Base-by-base conservation (phyloP, 768 basidiomycete species). In the Auriscalpium microsporum region DNA sequence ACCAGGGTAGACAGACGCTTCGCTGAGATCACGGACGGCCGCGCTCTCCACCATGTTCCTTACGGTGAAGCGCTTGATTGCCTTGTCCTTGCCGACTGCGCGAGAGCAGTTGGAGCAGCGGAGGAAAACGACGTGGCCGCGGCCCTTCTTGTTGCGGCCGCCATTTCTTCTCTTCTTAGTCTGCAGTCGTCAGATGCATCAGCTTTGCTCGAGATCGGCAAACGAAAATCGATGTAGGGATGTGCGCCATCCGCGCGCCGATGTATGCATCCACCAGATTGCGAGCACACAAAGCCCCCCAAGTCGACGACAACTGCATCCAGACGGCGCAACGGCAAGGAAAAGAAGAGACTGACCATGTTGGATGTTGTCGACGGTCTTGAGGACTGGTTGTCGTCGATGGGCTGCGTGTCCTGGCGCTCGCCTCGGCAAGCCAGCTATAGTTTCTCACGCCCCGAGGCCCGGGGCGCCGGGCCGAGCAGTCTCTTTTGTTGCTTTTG, bases 11-110 rank as follows among this genome's bases (percentile, higher is more conserved):
- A 97, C 87, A 67, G 86, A 88, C 44, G 94, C 94, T 66, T 98
- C 96, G 69, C 87, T 90, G 70, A 99, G 89, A 78, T 99, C 96
- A 61, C 94, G 81, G 64, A 97, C 91, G 53, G 95, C 95, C 46
- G 96, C 96, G 68, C 90, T 90, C 82, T 98, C 95, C 56, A 99
- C 94, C 91, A 98, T 98, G 84, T 99, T 99, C 75, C 94, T 85
- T 68, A 98, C 95, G 40, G 94, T 96, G 83, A 95, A 95, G 52
- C 96, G 82, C 79, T 96, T 96, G 87, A 98, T 96, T 63, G 95
- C 95, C 83, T 98, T 98, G 80, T 98, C 95, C 81, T 98, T 98
- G 64, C 80, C 87, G 56, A 96, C 94, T 71, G 91, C 94, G 64
- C 96, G 90, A 69, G 92, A 92, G 83, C 96, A 99, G 85, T 99